Conservation (phyloP, 305 asterid genomes). For the Fraxinus baroniana region DNA sequence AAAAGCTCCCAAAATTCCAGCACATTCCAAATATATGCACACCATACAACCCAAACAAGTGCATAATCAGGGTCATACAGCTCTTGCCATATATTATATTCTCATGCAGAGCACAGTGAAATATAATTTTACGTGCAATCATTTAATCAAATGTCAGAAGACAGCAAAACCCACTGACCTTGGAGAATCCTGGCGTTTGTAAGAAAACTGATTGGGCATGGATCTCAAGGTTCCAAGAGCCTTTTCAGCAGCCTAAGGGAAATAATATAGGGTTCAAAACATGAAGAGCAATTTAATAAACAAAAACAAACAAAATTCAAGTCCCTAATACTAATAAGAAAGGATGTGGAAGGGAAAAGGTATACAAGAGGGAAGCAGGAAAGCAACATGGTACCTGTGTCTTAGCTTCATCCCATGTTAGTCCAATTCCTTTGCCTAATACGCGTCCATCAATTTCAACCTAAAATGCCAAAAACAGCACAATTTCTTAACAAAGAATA, state of each 20-base stretch:
- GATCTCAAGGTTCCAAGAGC: constrained; percentile 75
- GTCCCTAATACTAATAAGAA: background rate
- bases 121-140: background rate
- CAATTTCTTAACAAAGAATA: background rate
- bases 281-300: background rate
- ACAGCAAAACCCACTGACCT: constrained; percentile 52
- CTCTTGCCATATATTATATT: background rate
- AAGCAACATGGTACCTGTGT: constrained; percentile 51
- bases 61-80: background rate
- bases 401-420: constrained; percentile 89
- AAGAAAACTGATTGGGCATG: constrained; percentile 55
- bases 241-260: constrained; percentile 79
- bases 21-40: background rate
- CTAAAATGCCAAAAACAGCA: constrained; percentile 38
- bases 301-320: background rate
- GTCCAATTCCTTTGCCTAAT: constrained; percentile 80
- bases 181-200: constrained; percentile 73
- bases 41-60: background rate
- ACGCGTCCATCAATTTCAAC: constrained; percentile 87
- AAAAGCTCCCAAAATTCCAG: background rate
- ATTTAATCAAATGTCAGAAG: constrained; percentile 10
- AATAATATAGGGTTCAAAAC: constrained; percentile 11
- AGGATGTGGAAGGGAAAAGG: constrained; percentile 18
- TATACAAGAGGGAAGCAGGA: background rate
- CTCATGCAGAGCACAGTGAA: constrained; percentile 4